These are phyloP conservation scores for Allium cepa DNA, from an alignment of 106 monocot genomes.

Conservation along the genomic window DNA sequence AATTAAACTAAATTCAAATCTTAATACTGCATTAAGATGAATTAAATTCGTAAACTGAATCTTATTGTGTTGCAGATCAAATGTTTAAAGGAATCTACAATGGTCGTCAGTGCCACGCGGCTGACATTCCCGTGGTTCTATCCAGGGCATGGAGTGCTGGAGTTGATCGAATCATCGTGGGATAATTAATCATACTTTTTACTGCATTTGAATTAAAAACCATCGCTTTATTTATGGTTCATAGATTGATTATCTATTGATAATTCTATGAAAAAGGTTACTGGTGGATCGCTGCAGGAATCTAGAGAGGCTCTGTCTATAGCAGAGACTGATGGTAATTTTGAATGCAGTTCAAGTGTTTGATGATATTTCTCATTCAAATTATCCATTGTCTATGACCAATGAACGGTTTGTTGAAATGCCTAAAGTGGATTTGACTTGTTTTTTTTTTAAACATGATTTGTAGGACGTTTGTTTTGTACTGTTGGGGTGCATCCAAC, in stretches of 20 bases:
- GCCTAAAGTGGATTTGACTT: background rate
- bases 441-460: background rate
- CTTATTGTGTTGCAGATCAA: constrained; percentile 28
- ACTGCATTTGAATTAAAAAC: background rate
- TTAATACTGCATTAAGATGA: background rate
- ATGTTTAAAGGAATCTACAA: constrained; percentile 99
- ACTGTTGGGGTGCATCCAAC: constrained; percentile 99
- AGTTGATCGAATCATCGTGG: constrained; percentile 88
- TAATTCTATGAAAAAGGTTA: constrained; percentile 39
- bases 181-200: constrained; percentile 1
- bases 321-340: constrained; percentile 80
- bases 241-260: background rate
- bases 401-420: constrained; percentile 19
- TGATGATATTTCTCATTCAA: constrained; percentile 1
- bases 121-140: constrained; percentile 72
- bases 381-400: no score
- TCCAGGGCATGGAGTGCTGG: constrained; percentile 80
- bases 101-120: constrained; percentile 62
- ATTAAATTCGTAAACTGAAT: background rate
- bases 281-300: constrained; percentile 81
- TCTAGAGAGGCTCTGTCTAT: constrained; percentile 87
- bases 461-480: constrained; percentile 77
- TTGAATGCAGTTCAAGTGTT: background rate
- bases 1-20: background rate
- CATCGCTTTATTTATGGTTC: background rate